A percentile compares a stretch with the other conserved stretches of the same genome.
Evolutionary conservation across 257 asterid species (phyloP).

Genomic region (Thymus mandschuricus): DNA sequence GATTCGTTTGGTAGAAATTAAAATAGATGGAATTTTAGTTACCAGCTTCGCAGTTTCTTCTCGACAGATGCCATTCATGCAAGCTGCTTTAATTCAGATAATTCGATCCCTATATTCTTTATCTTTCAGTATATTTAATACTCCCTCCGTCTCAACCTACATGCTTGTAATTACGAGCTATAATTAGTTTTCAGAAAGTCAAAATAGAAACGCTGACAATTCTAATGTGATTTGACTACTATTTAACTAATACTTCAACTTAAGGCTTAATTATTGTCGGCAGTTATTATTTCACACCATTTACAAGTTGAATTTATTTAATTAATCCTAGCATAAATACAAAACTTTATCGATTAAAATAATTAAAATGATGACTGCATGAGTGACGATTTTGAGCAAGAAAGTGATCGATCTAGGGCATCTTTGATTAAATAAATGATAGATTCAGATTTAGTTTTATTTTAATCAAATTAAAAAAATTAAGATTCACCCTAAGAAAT

Average conservation of each 20-base stretch:
- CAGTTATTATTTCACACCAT: constrained; percentile 5
- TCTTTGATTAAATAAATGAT: constrained; percentile 17
- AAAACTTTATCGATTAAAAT: not conserved
- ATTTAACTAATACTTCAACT: not conserved
- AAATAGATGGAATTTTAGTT: not conserved
- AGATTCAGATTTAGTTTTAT: not conserved
- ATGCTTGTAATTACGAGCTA: too few species aligned
- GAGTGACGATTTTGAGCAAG: constrained; percentile 39
- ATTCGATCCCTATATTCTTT: too few species aligned
- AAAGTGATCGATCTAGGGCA: constrained; percentile 20
- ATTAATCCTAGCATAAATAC: not conserved
- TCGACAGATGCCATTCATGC: constrained; percentile 42
- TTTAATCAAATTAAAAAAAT: not conserved
- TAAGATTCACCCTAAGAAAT: constrained; percentile 33
- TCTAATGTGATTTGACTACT: constrained; percentile 28
- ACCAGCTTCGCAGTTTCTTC: constrained; percentile 30
- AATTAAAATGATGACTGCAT: constrained; percentile 37
- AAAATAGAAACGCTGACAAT: not conserved
- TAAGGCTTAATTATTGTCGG: constrained; percentile 16
- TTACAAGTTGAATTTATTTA: constrained; percentile 8
- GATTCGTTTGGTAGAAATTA: constrained; percentile 32
- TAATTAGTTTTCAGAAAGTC: too few species aligned
- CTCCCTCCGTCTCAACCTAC: too few species aligned
- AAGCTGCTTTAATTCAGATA: not conserved
- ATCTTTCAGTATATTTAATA: too few species aligned